Conservation (phyloP, 2,329 filamentous ascomycete genomes). For the Fusarium compactum region DNA sequence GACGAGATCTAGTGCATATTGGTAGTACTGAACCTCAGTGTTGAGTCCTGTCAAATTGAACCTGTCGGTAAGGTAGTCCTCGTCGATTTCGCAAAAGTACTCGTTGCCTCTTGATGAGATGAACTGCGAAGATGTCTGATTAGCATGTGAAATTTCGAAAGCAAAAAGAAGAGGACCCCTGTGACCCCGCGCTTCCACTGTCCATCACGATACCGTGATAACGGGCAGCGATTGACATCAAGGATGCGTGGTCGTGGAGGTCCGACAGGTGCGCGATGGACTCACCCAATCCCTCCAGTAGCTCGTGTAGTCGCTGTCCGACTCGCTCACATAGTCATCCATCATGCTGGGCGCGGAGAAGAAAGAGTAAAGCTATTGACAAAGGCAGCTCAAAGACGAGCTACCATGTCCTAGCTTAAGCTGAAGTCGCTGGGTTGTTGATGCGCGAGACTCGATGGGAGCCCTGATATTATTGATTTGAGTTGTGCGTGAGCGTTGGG, state of each 20-base stretch:
- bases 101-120: constrained; percentile 98
- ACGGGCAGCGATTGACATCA: neutral
- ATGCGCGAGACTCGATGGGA: constrained; percentile 17
- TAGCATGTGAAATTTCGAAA: constrained; percentile 24
- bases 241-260: constrained; percentile 11
- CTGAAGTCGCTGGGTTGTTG: constrained; percentile 10
- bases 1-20: constrained; percentile 96
- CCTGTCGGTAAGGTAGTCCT: constrained; percentile 96
- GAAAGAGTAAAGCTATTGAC: constrained; percentile 27
- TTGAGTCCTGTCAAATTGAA: constrained; percentile 98
- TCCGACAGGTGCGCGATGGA: constrained; percentile 45
- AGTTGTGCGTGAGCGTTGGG: constrained; percentile 12
- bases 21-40: constrained; percentile 98
- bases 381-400: constrained; percentile 43
- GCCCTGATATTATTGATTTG: neutral
- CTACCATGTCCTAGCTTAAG: constrained; percentile 46
- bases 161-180: constrained; percentile 7
- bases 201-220: neutral
- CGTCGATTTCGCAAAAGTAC: constrained; percentile 99
- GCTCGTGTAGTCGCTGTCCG: constrained; percentile 98
- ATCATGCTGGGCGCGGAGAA: constrained; percentile 63
- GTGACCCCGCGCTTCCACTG: constrained; percentile 26
- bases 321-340: constrained; percentile 98
- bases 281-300: constrained; percentile 99
- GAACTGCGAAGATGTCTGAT: constrained; percentile 71